Base-by-base conservation (phyloP, 345 rosid species). In the Syzygium aromaticum region DNA sequence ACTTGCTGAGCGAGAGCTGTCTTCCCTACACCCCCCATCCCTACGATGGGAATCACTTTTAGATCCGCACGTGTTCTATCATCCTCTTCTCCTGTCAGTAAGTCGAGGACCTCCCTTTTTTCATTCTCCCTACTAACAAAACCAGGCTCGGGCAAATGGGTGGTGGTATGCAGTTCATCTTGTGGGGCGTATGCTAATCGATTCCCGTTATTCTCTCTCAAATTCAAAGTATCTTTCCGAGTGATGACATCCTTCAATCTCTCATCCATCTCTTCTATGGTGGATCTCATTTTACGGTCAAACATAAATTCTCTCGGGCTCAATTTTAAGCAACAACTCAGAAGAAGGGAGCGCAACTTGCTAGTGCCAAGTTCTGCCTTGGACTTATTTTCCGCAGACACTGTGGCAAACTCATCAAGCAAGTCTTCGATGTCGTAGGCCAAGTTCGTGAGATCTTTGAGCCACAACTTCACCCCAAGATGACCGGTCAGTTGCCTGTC, bases 151-250 rank as follows among this genome's bases (percentile, higher is more conserved):
- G 5, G 1, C 61, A 22, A 9, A 22, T 3, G 0, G 2, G 61
- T 56, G 12, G 61, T 22, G 61, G 61, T 4, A 21, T 8, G 2
- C 5, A 0, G n/a, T n/a, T 22, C 9, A 56, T 56, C 61, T 5
- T 1, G 11, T 9, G 0, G 61, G 3, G 0, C 0, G 27, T 21
- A 54, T 22, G 59, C 2, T 54, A 2, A 21, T 56, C 13, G n/a
- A 10, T 56, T 9, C 1, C 1, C 3, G 0, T 9, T 23, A 23
- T 56, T 0, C 61, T 56, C 13, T 56, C 6, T 0, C 0, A 56
- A 0, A 1, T 3, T 23, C 0, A 56, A 4, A 56, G 13, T 10
- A 56, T 23, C 1, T 23, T 56, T 56, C 5, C 5, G 61, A 56
- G 13, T 9, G 13, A 56, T 56, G 1, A 22, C 0, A 0, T 56